These are phyloP conservation scores for Mycena filopes DNA, from an alignment of 768 basidiomycete species.

Conservation along the genomic window DNA sequence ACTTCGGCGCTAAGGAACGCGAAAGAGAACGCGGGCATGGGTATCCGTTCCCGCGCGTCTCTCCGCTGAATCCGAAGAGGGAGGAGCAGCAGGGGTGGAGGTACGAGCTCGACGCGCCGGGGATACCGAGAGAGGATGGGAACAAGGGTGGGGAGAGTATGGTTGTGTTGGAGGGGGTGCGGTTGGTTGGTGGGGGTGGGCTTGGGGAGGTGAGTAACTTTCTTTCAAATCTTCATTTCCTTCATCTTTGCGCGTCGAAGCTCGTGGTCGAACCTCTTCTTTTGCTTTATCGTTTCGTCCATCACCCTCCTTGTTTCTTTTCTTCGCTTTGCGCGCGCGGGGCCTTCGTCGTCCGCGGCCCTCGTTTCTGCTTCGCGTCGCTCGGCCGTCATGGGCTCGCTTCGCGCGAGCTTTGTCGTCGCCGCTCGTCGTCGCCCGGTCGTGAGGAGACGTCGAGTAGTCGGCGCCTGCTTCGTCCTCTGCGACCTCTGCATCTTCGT, in stretches of 20 bases:
- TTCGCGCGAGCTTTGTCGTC: too few species aligned
- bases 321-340: too few species aligned
- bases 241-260: slow-evolving; percentile 10
- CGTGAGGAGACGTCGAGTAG: too few species aligned
- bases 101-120: slow-evolving; percentile 32
- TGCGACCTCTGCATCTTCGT: too few species aligned
- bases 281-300: background rate
- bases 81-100: slow-evolving; percentile 5
- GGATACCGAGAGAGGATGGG: slow-evolving; percentile 9
- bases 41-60: slow-evolving; percentile 18
- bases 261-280: too few species aligned
- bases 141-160: slow-evolving; percentile 8
- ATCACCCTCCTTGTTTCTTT: too few species aligned
- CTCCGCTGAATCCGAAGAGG: background rate
- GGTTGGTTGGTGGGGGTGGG: slow-evolving; percentile 1
- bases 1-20: too few species aligned
- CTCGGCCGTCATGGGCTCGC: too few species aligned
- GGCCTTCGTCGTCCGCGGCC: too few species aligned
- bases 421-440: too few species aligned
- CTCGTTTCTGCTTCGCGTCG: too few species aligned
- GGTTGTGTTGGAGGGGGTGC: slow-evolving; percentile 30
- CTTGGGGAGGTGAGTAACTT: slow-evolving; percentile 21
- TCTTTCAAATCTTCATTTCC: slow-evolving; percentile 12
- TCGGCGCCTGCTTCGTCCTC: too few species aligned
- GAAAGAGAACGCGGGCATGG: background rate